A percentile compares a stretch with the other conserved stretches of the same genome.
These are phyloP conservation scores for Periconia sp. DNA, from an alignment of 2,329 filamentous ascomycete genomes.

Conservation along the genomic window DNA sequence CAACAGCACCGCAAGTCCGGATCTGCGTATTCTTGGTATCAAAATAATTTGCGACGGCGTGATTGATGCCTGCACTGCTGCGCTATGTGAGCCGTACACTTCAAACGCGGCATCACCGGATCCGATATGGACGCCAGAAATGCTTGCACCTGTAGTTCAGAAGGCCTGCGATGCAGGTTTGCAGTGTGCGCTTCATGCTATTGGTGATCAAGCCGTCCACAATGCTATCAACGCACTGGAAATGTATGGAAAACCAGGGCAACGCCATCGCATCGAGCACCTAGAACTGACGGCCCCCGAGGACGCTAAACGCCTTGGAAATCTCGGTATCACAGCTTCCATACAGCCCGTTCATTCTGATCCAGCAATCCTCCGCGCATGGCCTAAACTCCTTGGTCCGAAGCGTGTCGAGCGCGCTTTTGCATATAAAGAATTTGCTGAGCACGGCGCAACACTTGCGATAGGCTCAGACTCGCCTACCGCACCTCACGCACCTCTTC, in stretches of 20 bases:
- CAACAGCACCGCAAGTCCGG: conserved; percentile 53
- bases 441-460: conserved; percentile 59
- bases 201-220: conserved; percentile 65
- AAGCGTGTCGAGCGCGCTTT: conserved; percentile 65
- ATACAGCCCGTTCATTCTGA: conserved; percentile 95
- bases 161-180: conserved; percentile 61
- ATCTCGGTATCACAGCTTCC: conserved; percentile 75
- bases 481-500: conserved; percentile 60
- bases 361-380: conserved; percentile 66
- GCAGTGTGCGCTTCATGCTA: conserved; percentile 70
- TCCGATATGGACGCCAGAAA: conserved; percentile 61
- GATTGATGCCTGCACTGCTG: conserved; percentile 69
- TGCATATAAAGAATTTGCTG: conserved; percentile 67
- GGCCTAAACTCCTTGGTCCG: conserved; percentile 63
- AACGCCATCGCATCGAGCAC: conserved; percentile 69
- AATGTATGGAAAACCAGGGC: conserved; percentile 47
- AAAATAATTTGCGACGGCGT: conserved; percentile 71
- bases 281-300: conserved; percentile 63
- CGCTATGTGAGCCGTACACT: conserved; percentile 64
- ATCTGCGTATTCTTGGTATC: conserved; percentile 63
- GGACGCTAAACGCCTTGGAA: conserved; percentile 63
- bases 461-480: conserved; percentile 67
- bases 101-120: conserved; percentile 53
- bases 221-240: conserved; percentile 65
- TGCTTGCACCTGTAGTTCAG: conserved; percentile 61